Evolutionary conservation across 805 yeast genomes (phyloP), one percentile per base, ranked within the genome.

Genomic region (Lachancea meyersii): DNA sequence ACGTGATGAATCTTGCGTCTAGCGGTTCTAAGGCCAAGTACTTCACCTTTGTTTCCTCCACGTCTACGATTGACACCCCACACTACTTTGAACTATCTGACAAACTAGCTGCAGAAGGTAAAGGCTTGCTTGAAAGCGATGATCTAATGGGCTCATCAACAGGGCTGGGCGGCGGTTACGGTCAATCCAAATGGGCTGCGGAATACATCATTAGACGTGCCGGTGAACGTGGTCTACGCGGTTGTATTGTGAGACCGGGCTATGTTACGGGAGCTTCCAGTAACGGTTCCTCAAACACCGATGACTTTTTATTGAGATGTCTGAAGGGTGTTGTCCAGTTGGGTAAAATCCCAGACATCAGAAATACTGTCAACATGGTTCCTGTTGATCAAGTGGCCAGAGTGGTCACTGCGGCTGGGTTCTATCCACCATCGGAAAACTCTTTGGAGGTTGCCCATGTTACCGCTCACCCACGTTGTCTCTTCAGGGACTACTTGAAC

Each of bases 371-470:
- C 30, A 93, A 93, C 65, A 87, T 89, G 84, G 97, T 87, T 18
- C 98, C 98, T 3, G 98, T 93, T 34, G 97, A 94, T 55, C 98
- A 93, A 58, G 98, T 93, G 51, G 97, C 99, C 1, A 76, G 95
- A 36, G 86, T 88, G 19, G 85, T 82, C 20, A 86, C 81, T 40
- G 86, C 97, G 1, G 68, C 93, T 21, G 82, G 96, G 0, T 71
- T 93, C 48, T 77, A 78, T 55, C 91, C 95, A 21, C 85, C 93
- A 19, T 53, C 64, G 18, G 54, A 54, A 1, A 68, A 68, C 13
- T 71, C 68, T 38, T 65, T 80, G 33, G 68, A 80, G 1, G 98
- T 94, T 32, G 88, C 87, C 1, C 98, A 93, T 35, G 97, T 93
- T n/a, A 93, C 97, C 5, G 94, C 91, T 19, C 97, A 93, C 55